These are phyloP conservation scores for Trichoderma oligosporum DNA, from an alignment of 2,329 filamentous ascomycete species.

Conservation along the genomic window DNA sequence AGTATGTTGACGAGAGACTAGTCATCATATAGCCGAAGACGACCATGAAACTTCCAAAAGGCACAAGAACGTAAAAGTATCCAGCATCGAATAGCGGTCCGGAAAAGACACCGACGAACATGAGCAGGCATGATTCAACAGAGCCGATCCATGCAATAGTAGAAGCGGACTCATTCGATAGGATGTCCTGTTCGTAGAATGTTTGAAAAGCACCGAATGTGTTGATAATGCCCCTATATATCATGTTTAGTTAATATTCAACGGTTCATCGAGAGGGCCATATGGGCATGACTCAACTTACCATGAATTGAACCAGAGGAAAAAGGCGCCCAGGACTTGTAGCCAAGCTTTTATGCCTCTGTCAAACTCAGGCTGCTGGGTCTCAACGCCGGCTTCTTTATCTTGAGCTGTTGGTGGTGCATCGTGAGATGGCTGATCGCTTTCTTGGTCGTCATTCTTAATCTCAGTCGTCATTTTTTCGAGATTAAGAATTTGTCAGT, in stretches of 20 bases:
- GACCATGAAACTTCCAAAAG: slow-evolving; percentile 39
- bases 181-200: slow-evolving; percentile 44
- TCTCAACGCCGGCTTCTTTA: too few species aligned
- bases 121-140: slow-evolving; percentile 45
- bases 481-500: too few species aligned
- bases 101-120: slow-evolving; percentile 29
- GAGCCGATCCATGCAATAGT: slow-evolving; percentile 43
- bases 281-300: too few species aligned
- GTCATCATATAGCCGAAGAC: slow-evolving; percentile 47
- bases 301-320: slow-evolving; percentile 52
- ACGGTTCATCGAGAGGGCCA: too few species aligned
- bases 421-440: too few species aligned
- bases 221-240: slow-evolving; percentile 30
- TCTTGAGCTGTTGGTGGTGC: too few species aligned
- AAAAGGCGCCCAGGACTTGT: slow-evolving; percentile 16
- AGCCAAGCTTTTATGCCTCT: slow-evolving; percentile 11
- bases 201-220: slow-evolving; percentile 54
- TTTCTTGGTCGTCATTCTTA: too few species aligned
- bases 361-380: too few species aligned
- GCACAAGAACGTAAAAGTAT: slow-evolving; percentile 40
- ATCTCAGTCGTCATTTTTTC: too few species aligned
- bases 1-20: slow-evolving; percentile 37
- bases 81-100: slow-evolving; percentile 49
- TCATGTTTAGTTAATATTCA: too few species aligned
- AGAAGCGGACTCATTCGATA: slow-evolving; percentile 31